phyloP scores from a whole-genome alignment of 371 early-diverging fungal genomes.

The Rhizopus delemar region DNA sequence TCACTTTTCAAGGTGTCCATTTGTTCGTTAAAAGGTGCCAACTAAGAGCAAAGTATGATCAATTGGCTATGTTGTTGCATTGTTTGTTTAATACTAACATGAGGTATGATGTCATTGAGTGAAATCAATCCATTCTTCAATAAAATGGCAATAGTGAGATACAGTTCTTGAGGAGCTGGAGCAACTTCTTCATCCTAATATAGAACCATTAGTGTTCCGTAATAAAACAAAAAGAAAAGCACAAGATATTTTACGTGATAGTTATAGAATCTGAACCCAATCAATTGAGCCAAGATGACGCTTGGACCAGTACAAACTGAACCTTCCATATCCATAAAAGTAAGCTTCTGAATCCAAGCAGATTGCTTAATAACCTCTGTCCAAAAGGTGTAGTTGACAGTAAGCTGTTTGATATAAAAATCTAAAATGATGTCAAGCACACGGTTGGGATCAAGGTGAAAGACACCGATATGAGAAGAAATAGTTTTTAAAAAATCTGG shows the following conservation, averaged over 20 bases:
- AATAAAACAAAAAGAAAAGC: neutral
- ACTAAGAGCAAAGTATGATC: constrained; percentile 19
- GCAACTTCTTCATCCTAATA: constrained; percentile 19
- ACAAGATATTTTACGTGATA: constrained; percentile 45
- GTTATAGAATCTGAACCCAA: constrained; percentile 84
- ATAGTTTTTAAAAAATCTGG: constrained; percentile 47
- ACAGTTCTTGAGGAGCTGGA: constrained; percentile 37
- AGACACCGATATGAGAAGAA: constrained; percentile 67
- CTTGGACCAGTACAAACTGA: constrained; percentile 23
- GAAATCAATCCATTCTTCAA: constrained; percentile 68
- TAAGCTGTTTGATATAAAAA: constrained; percentile 72
- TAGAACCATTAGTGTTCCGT: no score
- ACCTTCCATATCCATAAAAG: constrained; percentile 12
- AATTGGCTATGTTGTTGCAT: neutral
- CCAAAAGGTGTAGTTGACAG: constrained; percentile 77
- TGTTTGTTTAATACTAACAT: constrained; percentile 25
- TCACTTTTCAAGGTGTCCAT: constrained; percentile 48
- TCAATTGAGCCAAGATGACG: constrained; percentile 68
- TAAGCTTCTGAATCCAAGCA: constrained; percentile 61
- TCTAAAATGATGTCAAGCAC: constrained; percentile 85
- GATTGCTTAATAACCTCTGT: constrained; percentile 70
- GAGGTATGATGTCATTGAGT: constrained; percentile 74
- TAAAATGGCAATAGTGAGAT: constrained; percentile 50
- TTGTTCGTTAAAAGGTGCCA: constrained; percentile 62
- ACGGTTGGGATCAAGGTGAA: constrained; percentile 88